Conservation (phyloP, 2,329 filamentous ascomycete species). For the Fusarium staphyleae region DNA sequence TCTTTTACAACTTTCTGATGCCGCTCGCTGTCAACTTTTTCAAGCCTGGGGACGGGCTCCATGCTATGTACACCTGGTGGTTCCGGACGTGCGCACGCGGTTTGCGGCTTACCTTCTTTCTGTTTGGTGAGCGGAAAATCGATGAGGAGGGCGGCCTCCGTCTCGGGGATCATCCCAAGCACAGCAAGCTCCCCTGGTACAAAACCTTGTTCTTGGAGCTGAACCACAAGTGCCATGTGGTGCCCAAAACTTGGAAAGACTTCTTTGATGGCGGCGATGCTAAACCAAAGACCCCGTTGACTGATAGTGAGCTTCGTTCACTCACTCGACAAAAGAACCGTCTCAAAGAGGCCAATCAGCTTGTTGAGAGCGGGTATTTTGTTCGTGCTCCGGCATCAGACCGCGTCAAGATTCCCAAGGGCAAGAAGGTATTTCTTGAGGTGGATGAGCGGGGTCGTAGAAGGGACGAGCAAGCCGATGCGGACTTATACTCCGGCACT, state of each 20-base stretch:
- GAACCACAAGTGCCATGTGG: conserved; percentile 51
- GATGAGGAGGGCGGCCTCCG: conserved; percentile 81
- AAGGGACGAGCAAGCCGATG: conserved; percentile 60
- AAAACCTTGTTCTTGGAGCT: conserved; percentile 57
- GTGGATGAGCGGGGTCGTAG: conserved; percentile 71
- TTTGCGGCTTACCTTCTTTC: conserved; percentile 86
- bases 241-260: conserved; percentile 65
- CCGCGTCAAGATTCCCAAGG: conserved; percentile 91
- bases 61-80: conserved; percentile 94
- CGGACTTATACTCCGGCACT: conserved; percentile 61
- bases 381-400: conserved; percentile 94
- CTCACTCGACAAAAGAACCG: conserved; percentile 51
- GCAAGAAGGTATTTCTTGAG: conserved; percentile 78
- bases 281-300: conserved; percentile 50
- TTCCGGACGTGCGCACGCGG: conserved; percentile 84
- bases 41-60: conserved; percentile 83
- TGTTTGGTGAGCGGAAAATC: conserved; percentile 81
- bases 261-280: conserved; percentile 58
- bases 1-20: conserved; percentile 98
- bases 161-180: conserved; percentile 48
- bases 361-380: conserved; percentile 78
- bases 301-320: conserved; percentile 46
- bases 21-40: conserved; percentile 85
- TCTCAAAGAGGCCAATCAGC: conserved; percentile 58
- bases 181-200: conserved; percentile 49